Evolutionary conservation across 805 yeast species (phyloP), one percentile per base, ranked within the genome.

Genomic region (Millerozyma acaciae): DNA sequence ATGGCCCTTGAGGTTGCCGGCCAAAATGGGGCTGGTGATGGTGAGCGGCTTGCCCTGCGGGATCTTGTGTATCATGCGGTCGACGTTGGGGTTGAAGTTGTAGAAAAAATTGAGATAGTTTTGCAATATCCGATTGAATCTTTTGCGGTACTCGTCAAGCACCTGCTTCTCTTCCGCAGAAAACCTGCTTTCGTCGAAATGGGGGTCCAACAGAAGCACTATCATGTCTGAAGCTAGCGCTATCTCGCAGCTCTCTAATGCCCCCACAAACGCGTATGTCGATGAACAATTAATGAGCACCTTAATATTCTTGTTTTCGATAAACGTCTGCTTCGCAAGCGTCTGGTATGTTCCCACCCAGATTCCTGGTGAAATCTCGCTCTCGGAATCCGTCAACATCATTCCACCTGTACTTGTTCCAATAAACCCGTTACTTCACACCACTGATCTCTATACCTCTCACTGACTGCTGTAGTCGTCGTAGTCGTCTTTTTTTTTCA

Each of bases 281-380:
- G 56, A 42, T 3, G 60, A 57, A 37, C 70, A 65, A 44, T 65
- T 65, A 30, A 65, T 56, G 19, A 65, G 49, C 10, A 65, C 58
- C 42, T 65, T 62, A 29, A 62, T 54, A 30, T 61, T 59, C 28
- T 43, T 39, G 18, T 38, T 26, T 10, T 39, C 37, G 16, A 60
- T 34, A 33, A 50, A 47, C 7, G 38, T 30, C 8, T 16, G 33
- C 31, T 47, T 35, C 10, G 30, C 26, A 9, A 44, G 30, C 9
- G 40, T 26, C 16, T 27, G 13, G 37, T 48, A 51, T 4, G 51
- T 40, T 8, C 60, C 62, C 22, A 54, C 31, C 57, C 60, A 55
- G 6, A 59, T 40, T 6, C 51, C 40, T 2, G 66, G 65, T 8
- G 57, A 47, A 8, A 60, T 40, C 38, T 54, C 55, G 26, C 42